Percentiles rank a stretch among this genome's conserved stretches.
phyloP scores from a whole-genome alignment of 2,329 filamentous ascomycete genomes.

The Parafenestella ontariensis region DNA sequence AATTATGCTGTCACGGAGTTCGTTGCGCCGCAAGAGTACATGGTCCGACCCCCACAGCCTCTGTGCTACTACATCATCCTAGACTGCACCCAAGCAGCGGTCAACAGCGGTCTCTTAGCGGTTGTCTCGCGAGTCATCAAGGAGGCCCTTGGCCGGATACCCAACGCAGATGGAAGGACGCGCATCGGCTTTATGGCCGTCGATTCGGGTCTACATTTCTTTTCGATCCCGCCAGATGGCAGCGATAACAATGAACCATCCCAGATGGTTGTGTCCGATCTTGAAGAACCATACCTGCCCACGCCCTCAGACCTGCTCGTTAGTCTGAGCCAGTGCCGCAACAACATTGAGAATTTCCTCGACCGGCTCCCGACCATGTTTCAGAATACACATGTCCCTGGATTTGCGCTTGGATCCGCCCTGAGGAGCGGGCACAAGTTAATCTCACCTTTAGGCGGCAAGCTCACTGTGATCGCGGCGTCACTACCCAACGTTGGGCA shows the following conservation, averaged over 20 bases:
- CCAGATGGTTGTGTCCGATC: slow-evolving; percentile 93
- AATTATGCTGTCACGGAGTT: slow-evolving; percentile 98
- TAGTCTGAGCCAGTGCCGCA: slow-evolving; percentile 84
- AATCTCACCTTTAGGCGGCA: slow-evolving; percentile 91
- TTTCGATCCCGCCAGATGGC: slow-evolving; percentile 87
- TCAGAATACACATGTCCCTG: slow-evolving; percentile 86
- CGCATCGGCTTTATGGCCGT: slow-evolving; percentile 94
- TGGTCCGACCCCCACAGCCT: slow-evolving; percentile 96
- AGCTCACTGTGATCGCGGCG: slow-evolving; percentile 89
- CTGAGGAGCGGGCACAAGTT: too few relatives aligned
- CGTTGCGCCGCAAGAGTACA: slow-evolving; percentile 97
- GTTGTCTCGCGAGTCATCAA: slow-evolving; percentile 92
- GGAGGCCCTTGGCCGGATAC: slow-evolving; percentile 94
- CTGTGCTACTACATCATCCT: slow-evolving; percentile 45
- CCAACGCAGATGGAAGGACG: slow-evolving; percentile 94
- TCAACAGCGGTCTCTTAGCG: slow-evolving; percentile 81
- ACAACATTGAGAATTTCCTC: slow-evolving; percentile 91
- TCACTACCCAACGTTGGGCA: slow-evolving; percentile 89
- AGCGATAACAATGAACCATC: slow-evolving; percentile 84
- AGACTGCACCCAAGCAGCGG: slow-evolving; percentile 65
- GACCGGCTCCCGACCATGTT: slow-evolving; percentile 95
- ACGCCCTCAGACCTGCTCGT: slow-evolving; percentile 92
- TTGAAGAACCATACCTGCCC: slow-evolving; percentile 95
- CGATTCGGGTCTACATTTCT: slow-evolving; percentile 94
- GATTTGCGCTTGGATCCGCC: slow-evolving; percentile 94